Conservation (phyloP, 352 stramenopile species). For the Thraustotheca clavata region DNA sequence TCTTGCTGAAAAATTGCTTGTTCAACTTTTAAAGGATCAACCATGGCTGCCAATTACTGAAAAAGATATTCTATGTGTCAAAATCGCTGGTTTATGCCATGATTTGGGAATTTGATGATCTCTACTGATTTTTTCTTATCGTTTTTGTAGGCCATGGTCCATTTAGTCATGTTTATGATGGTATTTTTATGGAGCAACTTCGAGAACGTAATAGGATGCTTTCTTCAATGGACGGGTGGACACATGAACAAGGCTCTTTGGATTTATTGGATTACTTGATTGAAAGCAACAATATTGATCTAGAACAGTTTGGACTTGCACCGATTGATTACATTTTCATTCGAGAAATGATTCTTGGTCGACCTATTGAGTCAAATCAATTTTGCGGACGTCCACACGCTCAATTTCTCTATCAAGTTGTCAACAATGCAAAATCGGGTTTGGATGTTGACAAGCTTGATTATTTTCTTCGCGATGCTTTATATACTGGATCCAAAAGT, state of each 20-base stretch:
- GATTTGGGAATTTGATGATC: conserved; percentile 31
- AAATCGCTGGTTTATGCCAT: conserved; percentile 74
- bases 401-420: conserved; percentile 81
- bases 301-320: conserved; percentile 40
- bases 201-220: conserved; percentile 1
- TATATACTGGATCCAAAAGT: conserved; percentile 64
- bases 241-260: conserved; percentile 65
- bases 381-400: conserved; percentile 38
- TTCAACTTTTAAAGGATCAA: conserved; percentile 70
- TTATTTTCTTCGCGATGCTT: conserved; percentile 82
- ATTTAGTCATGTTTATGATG: conserved; percentile 78
- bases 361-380: conserved; percentile 30
- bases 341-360: conserved; percentile 69
- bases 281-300: conserved; percentile 38
- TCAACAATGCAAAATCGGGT: conserved; percentile 81
- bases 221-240: conserved; percentile 30
- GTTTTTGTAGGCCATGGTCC: conserved; percentile 42
- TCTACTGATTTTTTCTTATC: background rate
- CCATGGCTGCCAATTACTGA: conserved; percentile 83
- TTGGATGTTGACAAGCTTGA: conserved; percentile 88
- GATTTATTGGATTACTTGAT: conserved; percentile 69
- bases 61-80: conserved; percentile 56
- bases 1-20: conserved; percentile 84
- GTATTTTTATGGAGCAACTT: conserved; percentile 57
- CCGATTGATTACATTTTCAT: conserved; percentile 56